Percentiles rank a stretch among this genome's conserved stretches.
These are phyloP conservation scores for Meyerozyma athensensis DNA, from an alignment of 1,139 yeast species.

Conservation along the genomic window DNA sequence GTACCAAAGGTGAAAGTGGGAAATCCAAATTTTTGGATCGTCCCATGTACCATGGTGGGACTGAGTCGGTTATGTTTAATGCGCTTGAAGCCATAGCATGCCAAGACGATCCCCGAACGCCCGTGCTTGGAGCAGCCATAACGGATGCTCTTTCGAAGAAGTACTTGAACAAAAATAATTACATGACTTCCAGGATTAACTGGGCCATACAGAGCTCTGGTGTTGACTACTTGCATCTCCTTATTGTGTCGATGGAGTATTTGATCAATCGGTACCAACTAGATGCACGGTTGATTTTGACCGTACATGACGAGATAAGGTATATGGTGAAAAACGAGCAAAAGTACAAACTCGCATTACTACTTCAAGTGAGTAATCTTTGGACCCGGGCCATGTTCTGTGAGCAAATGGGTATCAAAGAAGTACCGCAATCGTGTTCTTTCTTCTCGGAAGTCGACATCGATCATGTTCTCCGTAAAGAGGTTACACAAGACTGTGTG, in stretches of 20 bases:
- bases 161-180: slow-evolving; percentile 62
- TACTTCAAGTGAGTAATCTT: slow-evolving; percentile 81
- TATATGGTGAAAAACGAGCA: slow-evolving; percentile 73
- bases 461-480: slow-evolving; percentile 83
- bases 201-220: slow-evolving; percentile 99
- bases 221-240: slow-evolving; percentile 86
- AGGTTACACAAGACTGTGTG: slow-evolving; percentile 80
- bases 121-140: slow-evolving; percentile 89
- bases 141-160: slow-evolving; percentile 73
- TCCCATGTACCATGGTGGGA: slow-evolving; percentile 77
- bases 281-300: slow-evolving; percentile 75
- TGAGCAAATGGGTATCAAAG: slow-evolving; percentile 84
- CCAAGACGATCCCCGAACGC: slow-evolving; percentile 80
- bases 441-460: slow-evolving; percentile 93
- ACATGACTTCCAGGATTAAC: slow-evolving; percentile 85
- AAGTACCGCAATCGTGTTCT: slow-evolving; percentile 92
- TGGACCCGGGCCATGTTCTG: slow-evolving; percentile 98
- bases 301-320: slow-evolving; percentile 95
- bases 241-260: slow-evolving; percentile 86
- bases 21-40: slow-evolving; percentile 25
- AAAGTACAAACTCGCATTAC: slow-evolving; percentile 68
- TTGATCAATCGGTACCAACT: slow-evolving; percentile 58
- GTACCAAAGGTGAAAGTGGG: slow-evolving; percentile 71
- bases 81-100: slow-evolving; percentile 83
- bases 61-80: slow-evolving; percentile 90